phyloP scores from a whole-genome alignment of 805 yeast species.

The Starmerella khaoyaiensis region DNA sequence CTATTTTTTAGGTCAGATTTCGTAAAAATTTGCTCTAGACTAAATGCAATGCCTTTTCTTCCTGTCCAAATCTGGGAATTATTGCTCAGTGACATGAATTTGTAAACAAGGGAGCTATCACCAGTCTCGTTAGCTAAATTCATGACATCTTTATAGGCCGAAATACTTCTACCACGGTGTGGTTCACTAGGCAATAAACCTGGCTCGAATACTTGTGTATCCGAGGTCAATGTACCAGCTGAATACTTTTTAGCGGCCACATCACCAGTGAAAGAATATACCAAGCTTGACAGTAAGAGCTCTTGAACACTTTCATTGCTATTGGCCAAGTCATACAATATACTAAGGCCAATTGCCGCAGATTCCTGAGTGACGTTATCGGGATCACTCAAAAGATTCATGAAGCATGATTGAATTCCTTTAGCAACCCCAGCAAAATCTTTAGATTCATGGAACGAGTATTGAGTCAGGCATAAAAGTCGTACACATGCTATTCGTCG shows the following conservation, averaged over 20 bases:
- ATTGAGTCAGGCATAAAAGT: constrained; percentile 69
- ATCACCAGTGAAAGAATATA: constrained; percentile 67
- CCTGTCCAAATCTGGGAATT: constrained; percentile 86
- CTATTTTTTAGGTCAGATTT: constrained; percentile 59
- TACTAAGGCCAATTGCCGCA: constrained; percentile 76
- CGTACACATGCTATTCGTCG: constrained; percentile 74
- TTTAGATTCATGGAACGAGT: constrained; percentile 42
- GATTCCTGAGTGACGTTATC: constrained; percentile 87
- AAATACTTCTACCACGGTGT: constrained; percentile 38
- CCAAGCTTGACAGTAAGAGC: constrained; percentile 54
- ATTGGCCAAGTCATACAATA: constrained; percentile 69
- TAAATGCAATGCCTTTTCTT: constrained; percentile 87
- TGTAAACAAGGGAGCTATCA: constrained; percentile 84
- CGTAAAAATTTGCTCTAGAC: constrained; percentile 72
- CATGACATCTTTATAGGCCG: constrained; percentile 82
- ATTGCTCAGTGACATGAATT: constrained; percentile 84
- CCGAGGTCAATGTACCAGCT: constrained; percentile 61
- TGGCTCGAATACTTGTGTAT: constrained; percentile 74
- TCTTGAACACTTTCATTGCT: constrained; percentile 43
- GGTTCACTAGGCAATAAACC: constrained; percentile 70
- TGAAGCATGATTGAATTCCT: constrained; percentile 54
- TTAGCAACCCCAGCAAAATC: constrained; percentile 34
- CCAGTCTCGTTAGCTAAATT: constrained; percentile 88
- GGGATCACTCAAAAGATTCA: constrained; percentile 63
- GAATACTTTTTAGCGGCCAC: constrained; percentile 33